Conservation (phyloP, 2,329 filamentous ascomycete genomes). For the Diaporthe humulicola region DNA sequence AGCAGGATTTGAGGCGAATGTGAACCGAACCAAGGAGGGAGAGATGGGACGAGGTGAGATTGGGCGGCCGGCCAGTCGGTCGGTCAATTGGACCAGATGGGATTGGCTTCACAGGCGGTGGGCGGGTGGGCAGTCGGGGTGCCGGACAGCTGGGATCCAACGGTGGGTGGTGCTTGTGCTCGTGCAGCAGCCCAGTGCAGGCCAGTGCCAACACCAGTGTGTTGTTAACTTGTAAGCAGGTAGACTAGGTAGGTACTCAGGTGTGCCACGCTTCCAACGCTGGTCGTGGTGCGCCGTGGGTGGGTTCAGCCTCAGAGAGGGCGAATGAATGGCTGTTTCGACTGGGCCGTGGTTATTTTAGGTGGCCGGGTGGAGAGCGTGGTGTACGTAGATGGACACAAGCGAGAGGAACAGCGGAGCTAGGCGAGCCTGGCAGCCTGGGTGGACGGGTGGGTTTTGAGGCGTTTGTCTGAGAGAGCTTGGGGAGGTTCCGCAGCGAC, state of each 20-base stretch:
- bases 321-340: slow-evolving; percentile 17
- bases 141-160: slow-evolving; percentile 26
- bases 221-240: background rate
- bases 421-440: slow-evolving; percentile 20
- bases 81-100: slow-evolving; percentile 6
- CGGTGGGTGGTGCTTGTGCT: background rate
- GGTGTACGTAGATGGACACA: background rate
- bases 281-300: background rate
- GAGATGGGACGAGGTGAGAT: slow-evolving; percentile 34
- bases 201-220: background rate
- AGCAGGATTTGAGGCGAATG: slow-evolving; percentile 27
- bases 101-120: slow-evolving; percentile 13
- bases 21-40: slow-evolving; percentile 12
- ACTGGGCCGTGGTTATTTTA: background rate
- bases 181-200: background rate
- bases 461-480: slow-evolving; percentile 26
- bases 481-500: slow-evolving; percentile 8
- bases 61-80: slow-evolving; percentile 20
- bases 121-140: slow-evolving; percentile 8
- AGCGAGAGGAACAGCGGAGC: slow-evolving; percentile 12
- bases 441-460: slow-evolving; percentile 8
- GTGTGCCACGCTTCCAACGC: slow-evolving; percentile 7
- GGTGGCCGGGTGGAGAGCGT: background rate
- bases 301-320: slow-evolving; percentile 12
- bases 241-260: background rate